Conservation (phyloP, 306 rosid genomes). For the Quercus agrifolia region DNA sequence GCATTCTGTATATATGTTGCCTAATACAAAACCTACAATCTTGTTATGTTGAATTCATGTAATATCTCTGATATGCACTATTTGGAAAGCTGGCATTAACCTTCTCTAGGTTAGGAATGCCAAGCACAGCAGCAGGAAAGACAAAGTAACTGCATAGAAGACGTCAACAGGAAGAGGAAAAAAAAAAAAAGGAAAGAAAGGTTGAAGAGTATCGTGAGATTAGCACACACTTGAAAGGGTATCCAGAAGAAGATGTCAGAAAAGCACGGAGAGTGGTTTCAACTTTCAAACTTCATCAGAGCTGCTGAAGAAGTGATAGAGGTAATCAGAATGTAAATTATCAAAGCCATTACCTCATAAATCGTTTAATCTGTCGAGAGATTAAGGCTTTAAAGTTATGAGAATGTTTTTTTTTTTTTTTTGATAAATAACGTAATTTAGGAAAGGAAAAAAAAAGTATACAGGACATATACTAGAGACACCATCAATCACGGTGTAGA, state of each 20-base stretch:
- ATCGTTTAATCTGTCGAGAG: background rate
- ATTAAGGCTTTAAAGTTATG: background rate
- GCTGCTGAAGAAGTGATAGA: constrained; percentile 90
- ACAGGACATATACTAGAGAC: too few species aligned
- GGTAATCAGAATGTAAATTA: constrained; percentile 34
- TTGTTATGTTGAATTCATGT: background rate
- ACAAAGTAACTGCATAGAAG: constrained; percentile 46
- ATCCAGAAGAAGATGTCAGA: constrained; percentile 69
- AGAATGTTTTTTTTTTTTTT: background rate
- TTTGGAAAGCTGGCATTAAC: constrained; percentile 35
- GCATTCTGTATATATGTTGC: too few species aligned
- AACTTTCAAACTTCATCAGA: constrained; percentile 41
- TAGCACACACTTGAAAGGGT: background rate
- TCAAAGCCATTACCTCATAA: background rate
- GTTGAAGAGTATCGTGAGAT: too few species aligned
- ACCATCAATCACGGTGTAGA: too few species aligned
- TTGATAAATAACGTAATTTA: too few species aligned
- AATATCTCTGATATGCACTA: background rate
- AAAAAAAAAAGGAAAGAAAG: too few species aligned
- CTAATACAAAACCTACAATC: too few species aligned
- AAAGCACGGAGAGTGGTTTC: constrained; percentile 76
- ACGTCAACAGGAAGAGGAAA: too few species aligned
- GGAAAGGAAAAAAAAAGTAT: too few species aligned
- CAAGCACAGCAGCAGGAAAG: constrained; percentile 68
- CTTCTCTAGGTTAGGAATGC: constrained; percentile 64